These are phyloP conservation scores for Sarocladium brachiariae DNA, from an alignment of 2,329 filamentous ascomycete genomes.

Conservation along the genomic window DNA sequence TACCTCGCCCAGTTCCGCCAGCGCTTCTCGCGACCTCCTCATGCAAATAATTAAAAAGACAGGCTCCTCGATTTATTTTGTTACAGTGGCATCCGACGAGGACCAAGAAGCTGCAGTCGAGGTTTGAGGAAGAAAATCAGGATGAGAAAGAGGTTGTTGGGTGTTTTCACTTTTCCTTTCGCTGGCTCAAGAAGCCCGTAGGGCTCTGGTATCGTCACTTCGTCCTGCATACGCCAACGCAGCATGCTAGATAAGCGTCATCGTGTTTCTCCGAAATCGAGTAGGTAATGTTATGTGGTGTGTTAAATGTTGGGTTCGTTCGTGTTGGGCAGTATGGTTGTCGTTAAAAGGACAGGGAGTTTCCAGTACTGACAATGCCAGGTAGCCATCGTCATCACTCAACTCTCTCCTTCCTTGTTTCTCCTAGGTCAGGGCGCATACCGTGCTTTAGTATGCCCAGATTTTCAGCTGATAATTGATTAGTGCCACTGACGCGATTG, in stretches of 20 bases:
- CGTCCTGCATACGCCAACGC: conserved; percentile 31
- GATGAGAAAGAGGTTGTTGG: neutral
- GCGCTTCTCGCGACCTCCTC: neutral
- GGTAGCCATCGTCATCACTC: neutral
- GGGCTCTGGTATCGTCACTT: conserved; percentile 28
- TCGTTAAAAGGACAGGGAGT: conserved; percentile 1
- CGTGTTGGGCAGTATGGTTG: neutral
- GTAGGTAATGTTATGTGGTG: conserved; percentile 6
- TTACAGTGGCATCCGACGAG: conserved; percentile 3
- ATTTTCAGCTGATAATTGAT: conserved; percentile 62
- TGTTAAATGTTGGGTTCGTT: conserved; percentile 17
- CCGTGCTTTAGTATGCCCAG: conserved; percentile 65
- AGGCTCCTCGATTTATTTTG: conserved; percentile 9
- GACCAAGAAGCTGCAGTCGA: conserved; percentile 6
- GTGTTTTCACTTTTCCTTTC: neutral
- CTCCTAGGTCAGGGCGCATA: neutral
- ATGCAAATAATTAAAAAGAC: conserved; percentile 7
- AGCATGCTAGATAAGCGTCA: conserved; percentile 24
- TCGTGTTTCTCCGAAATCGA: conserved; percentile 13
- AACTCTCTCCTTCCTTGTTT: neutral
- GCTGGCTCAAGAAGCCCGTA: neutral
- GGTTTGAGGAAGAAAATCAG: neutral
- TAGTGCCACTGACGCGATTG: neutral
- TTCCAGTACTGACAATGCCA: neutral
- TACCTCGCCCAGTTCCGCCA: neutral